phyloP scores from a whole-genome alignment of 75 land plant genomes.

The Gnetum montanum region DNA sequence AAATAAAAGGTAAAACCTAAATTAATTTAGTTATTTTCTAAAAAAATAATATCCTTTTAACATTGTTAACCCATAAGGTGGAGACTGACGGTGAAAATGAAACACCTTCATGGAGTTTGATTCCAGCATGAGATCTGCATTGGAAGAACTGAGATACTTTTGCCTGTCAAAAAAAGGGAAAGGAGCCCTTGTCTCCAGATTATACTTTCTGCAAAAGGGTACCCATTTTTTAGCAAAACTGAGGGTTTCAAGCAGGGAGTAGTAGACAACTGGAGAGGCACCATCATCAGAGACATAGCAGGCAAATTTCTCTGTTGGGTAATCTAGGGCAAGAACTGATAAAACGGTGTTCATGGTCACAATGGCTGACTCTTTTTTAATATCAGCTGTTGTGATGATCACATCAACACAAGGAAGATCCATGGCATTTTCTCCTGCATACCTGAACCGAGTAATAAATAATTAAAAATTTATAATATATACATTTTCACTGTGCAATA shows the following conservation, averaged over 20 bases:
- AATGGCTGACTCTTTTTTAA: not conserved
- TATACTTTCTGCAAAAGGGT: slow-evolving; percentile 2
- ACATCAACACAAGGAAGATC: not conserved
- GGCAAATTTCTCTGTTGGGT: slow-evolving; percentile 7
- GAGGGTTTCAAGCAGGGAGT: slow-evolving; percentile 1
- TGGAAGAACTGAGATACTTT: not conserved
- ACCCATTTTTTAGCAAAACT: slow-evolving; percentile 9
- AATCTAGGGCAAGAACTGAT: no score
- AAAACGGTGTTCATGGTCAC: slow-evolving; percentile 4
- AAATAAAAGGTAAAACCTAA: slow-evolving; percentile 21
- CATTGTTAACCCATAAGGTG: slow-evolving; percentile 18
- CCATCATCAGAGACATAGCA: slow-evolving; percentile 9
- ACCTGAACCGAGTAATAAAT: not conserved
- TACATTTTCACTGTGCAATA: no score
- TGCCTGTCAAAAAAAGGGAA: slow-evolving; percentile 2
- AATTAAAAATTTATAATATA: no score
- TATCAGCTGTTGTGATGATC: slow-evolving; percentile 2
- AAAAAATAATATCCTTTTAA: no score
- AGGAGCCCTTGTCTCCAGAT: not conserved
- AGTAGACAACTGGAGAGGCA: slow-evolving; percentile 5
- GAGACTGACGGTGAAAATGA: slow-evolving; percentile 9
- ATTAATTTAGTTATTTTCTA: not conserved
- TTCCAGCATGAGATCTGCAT: not conserved
- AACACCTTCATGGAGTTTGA: not conserved
- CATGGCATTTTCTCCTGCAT: not conserved